Percentiles rank a stretch among this genome's conserved stretches.
Conservation (phyloP, 2,329 filamentous ascomycete genomes). For the Sphaerulina musiva region DNA sequence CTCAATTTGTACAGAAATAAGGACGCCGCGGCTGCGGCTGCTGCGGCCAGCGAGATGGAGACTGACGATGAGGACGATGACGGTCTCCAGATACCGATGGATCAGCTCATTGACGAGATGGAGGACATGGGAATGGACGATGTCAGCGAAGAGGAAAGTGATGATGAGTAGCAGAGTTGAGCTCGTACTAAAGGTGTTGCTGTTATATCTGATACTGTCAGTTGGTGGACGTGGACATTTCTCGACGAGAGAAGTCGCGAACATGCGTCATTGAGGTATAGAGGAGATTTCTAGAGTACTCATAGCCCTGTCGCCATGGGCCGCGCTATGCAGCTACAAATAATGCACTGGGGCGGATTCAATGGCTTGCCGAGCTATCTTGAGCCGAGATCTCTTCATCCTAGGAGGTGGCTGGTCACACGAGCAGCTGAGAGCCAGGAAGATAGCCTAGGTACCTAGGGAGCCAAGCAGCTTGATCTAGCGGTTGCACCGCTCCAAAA, state of each 20-base stretch:
- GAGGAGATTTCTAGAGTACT: background rate
- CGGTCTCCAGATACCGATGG: constrained; percentile 46
- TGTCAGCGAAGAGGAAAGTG: constrained; percentile 21
- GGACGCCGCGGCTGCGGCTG: constrained; percentile 44
- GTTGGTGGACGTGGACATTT: background rate
- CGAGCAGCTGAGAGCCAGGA: no score
- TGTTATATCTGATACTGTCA: background rate
- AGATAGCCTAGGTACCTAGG: no score
- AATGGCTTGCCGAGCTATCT: no score
- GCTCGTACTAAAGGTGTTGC: background rate
- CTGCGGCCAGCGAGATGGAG: constrained; percentile 61
- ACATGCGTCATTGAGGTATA: background rate
- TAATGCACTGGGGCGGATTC: no score
- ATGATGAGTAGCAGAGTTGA: constrained; percentile 3
- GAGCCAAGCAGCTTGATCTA: no score
- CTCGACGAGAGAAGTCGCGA: background rate
- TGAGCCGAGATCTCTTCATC: no score
- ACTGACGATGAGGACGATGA: constrained; percentile 50
- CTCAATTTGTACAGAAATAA: constrained; percentile 78
- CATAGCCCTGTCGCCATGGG: background rate
- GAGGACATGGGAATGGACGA: constrained; percentile 75
- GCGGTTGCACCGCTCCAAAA: no score
- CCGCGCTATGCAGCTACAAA: no score
- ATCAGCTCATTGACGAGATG: constrained; percentile 76
- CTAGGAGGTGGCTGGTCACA: no score